These are phyloP conservation scores for Fusarium albidum DNA, from an alignment of 2,329 filamentous ascomycete species.

Conservation along the genomic window DNA sequence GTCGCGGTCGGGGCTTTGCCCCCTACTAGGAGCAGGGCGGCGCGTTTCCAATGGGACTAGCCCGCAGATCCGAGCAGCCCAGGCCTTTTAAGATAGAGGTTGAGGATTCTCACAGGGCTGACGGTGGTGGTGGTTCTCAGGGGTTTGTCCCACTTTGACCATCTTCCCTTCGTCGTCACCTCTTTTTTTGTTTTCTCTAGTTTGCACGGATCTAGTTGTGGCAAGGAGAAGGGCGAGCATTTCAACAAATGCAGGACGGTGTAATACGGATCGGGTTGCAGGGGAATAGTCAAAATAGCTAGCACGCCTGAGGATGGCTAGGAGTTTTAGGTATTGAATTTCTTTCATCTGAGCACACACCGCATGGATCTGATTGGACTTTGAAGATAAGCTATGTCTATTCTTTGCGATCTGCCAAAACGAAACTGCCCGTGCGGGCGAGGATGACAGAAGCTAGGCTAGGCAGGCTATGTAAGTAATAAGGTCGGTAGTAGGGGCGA, in stretches of 20 bases:
- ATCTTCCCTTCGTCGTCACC: neutral
- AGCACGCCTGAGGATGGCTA: constrained; percentile 22
- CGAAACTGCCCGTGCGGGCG: neutral
- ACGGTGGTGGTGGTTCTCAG: constrained; percentile 14
- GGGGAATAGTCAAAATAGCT: constrained; percentile 23
- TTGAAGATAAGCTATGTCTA: neutral
- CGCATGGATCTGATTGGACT: constrained; percentile 9
- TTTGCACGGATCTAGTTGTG: constrained; percentile 14
- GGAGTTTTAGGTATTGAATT: constrained; percentile 38
- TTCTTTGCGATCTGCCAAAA: neutral
- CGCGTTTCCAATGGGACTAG: constrained; percentile 30
- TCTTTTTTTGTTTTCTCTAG: constrained; percentile 18
- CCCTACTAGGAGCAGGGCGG: constrained; percentile 65
- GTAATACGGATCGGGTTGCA: constrained; percentile 27
- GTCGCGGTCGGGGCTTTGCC: constrained; percentile 69
- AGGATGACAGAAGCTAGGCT: neutral
- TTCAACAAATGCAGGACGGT: constrained; percentile 20
- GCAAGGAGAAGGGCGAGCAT: constrained; percentile 35
- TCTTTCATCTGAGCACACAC: constrained; percentile 19
- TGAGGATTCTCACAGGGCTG: constrained; percentile 32
- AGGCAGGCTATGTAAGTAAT: no score
- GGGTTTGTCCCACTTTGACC: constrained; percentile 21
- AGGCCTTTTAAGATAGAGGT: constrained; percentile 38
- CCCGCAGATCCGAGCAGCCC: constrained; percentile 27
- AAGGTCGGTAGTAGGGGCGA: no score